A percentile compares a stretch with the other conserved stretches of the same genome.
Conservation (phyloP, 2,329 filamentous ascomycete species). For the Pyrenophora tritici-repentis region DNA sequence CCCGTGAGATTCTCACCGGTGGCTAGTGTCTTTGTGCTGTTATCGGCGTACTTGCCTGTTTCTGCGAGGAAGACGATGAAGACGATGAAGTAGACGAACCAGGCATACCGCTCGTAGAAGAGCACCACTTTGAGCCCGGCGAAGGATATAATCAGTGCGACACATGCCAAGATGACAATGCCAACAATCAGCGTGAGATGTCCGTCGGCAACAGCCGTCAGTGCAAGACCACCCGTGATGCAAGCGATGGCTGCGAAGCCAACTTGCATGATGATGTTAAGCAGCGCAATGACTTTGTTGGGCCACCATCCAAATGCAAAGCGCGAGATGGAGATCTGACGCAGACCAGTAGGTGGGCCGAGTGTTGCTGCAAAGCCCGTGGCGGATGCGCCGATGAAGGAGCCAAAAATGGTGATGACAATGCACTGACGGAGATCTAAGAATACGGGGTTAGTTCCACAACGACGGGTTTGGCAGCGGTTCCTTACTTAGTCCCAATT, state of each 20-base stretch:
- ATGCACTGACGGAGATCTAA: slow-evolving; percentile 50
- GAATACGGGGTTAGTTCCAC: slow-evolving; percentile 3
- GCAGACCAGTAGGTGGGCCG: slow-evolving; percentile 49
- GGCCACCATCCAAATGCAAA: slow-evolving; percentile 59
- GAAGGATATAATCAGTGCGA: slow-evolving; percentile 47
- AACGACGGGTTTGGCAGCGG: neutral
- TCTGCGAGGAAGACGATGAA: slow-evolving; percentile 56
- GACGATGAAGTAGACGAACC: slow-evolving; percentile 55
- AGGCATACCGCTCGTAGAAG: slow-evolving; percentile 56
- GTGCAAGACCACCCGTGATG: slow-evolving; percentile 50
- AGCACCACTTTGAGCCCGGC: slow-evolving; percentile 53
- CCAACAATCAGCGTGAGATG: slow-evolving; percentile 52
- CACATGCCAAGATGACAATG: slow-evolving; percentile 50
- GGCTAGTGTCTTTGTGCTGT: slow-evolving; percentile 39
- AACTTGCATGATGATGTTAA: slow-evolving; percentile 55
- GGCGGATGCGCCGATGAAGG: slow-evolving; percentile 49
- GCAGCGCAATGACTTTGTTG: slow-evolving; percentile 53
- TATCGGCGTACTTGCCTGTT: slow-evolving; percentile 52
- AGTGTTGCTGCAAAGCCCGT: slow-evolving; percentile 51
- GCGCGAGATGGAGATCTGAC: slow-evolving; percentile 52
- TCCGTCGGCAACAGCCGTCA: slow-evolving; percentile 51
- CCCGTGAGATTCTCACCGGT: slow-evolving; percentile 45
- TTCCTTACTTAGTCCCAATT: slow-evolving; percentile 51
- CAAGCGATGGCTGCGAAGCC: slow-evolving; percentile 51
- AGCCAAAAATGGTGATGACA: slow-evolving; percentile 49